Percentiles rank a stretch among this genome's conserved stretches.
Evolutionary conservation across 805 yeast species (phyloP).

Genomic region (Candida pseudoglaebosa): DNA sequence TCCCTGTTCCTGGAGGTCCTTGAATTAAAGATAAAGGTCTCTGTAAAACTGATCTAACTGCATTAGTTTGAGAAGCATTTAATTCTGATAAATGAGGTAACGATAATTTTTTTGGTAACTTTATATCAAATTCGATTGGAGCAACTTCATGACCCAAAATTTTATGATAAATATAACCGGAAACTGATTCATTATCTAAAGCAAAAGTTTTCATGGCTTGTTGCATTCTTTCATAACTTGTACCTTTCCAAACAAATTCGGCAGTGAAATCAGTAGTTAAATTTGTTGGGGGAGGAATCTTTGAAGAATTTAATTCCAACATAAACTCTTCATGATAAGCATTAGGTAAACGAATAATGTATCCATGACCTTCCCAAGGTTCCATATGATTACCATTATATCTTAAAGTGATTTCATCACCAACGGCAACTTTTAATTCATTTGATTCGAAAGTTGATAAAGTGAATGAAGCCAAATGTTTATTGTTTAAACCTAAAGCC

Average conservation of each 20-base stretch:
- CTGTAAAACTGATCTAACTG: slow-evolving; percentile 64
- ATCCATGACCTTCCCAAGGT: slow-evolving; percentile 74
- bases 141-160: slow-evolving; percentile 77
- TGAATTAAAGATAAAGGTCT: slow-evolving; percentile 79
- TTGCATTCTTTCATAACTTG: slow-evolving; percentile 81
- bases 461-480: slow-evolving; percentile 65
- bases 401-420: slow-evolving; percentile 74
- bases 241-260: slow-evolving; percentile 87
- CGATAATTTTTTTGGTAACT: slow-evolving; percentile 59
- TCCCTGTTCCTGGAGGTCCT: slow-evolving; percentile 86
- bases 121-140: slow-evolving; percentile 55
- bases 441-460: slow-evolving; percentile 64
- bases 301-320: slow-evolving; percentile 54
- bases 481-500: slow-evolving; percentile 63
- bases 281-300: slow-evolving; percentile 52
- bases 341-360: slow-evolving; percentile 66
- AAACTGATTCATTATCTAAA: slow-evolving; percentile 59
- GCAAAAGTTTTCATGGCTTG: slow-evolving; percentile 72
- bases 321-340: slow-evolving; percentile 65
- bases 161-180: slow-evolving; percentile 71
- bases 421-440: slow-evolving; percentile 70
- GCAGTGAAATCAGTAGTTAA: slow-evolving; percentile 68
- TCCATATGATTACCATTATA: slow-evolving; percentile 54
- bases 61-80: slow-evolving; percentile 75
- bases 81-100: slow-evolving; percentile 65